A percentile compares a stretch with the other conserved stretches of the same genome.
phyloP scores from a whole-genome alignment of 345 rosid species.

The Eucalyptus globulus region DNA sequence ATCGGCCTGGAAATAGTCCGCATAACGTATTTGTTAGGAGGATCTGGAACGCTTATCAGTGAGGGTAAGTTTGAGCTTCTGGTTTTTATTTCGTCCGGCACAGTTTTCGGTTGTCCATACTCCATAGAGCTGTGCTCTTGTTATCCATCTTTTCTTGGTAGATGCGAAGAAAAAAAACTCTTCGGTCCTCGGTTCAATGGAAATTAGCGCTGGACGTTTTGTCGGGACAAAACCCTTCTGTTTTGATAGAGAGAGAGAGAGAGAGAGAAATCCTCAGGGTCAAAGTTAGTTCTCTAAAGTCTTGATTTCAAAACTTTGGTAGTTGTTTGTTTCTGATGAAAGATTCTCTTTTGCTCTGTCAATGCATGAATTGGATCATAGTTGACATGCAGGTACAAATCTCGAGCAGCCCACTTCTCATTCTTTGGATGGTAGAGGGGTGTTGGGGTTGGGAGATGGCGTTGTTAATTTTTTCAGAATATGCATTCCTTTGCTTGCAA shows the following conservation, averaged over 20 bases:
- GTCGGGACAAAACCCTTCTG: neutral
- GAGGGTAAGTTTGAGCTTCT: neutral
- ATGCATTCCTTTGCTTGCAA: neutral
- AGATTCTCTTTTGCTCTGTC: neutral
- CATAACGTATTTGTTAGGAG: neutral
- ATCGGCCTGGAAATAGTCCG: too few relatives aligned
- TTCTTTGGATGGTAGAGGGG: neutral
- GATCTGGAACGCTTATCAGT: neutral
- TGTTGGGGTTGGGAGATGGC: neutral
- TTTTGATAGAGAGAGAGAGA: neutral
- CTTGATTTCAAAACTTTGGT: neutral
- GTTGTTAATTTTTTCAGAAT: neutral
- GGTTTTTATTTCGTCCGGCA: neutral
- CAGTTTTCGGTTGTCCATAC: neutral
- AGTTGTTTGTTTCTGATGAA: neutral
- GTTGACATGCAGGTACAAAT: neutral
- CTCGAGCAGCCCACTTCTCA: neutral
- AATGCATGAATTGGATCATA: neutral
- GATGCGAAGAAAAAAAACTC: neutral
- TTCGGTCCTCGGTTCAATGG: neutral
- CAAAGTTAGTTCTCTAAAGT: neutral
- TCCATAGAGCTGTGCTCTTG: neutral
- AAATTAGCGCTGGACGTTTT: neutral
- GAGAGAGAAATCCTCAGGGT: neutral
- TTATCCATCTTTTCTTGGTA: neutral